Conservation (phyloP, 139 green algal species). For the Chlamydomonas sp. region DNA sequence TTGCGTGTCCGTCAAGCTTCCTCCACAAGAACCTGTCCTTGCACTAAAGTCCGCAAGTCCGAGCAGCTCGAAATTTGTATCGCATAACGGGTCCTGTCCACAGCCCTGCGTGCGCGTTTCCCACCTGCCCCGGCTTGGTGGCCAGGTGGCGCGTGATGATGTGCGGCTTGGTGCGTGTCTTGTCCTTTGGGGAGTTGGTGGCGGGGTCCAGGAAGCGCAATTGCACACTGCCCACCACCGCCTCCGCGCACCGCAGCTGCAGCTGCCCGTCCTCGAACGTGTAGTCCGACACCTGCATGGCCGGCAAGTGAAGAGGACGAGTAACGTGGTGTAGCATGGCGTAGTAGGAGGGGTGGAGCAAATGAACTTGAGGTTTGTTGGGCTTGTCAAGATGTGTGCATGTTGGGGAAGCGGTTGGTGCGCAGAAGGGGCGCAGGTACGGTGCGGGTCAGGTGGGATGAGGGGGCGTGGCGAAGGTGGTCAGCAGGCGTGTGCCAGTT, state of each 20-base stretch:
- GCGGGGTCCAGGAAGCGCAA: conserved; percentile 85
- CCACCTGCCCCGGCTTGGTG: conserved; percentile 67
- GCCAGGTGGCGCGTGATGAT: conserved; percentile 86
- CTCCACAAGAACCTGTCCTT: too few species aligned
- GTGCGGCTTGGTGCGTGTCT: conserved; percentile 81
- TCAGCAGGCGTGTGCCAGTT: too few species aligned
- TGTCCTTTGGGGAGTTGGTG: conserved; percentile 58
- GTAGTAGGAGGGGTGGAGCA: background rate
- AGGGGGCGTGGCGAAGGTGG: too few species aligned
- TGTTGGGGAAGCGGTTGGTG: too few species aligned
- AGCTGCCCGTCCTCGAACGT: conserved; percentile 48
- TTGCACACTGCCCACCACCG: conserved; percentile 73
- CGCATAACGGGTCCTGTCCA: too few species aligned
- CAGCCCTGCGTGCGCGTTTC: background rate
- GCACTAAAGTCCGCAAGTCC: too few species aligned
- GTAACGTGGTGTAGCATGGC: background rate
- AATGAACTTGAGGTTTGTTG: too few species aligned
- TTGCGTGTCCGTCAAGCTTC: too few species aligned
- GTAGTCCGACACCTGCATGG: conserved; percentile 50
- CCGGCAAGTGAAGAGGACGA: background rate
- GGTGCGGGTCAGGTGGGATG: too few species aligned
- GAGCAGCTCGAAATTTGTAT: too few species aligned
- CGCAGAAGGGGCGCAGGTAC: too few species aligned
- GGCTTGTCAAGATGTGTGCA: too few species aligned
- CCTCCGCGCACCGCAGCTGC: conserved; percentile 73